These are phyloP conservation scores for Colletotrichum cuscutae DNA, from an alignment of 2,329 filamentous ascomycete genomes.

Conservation along the genomic window DNA sequence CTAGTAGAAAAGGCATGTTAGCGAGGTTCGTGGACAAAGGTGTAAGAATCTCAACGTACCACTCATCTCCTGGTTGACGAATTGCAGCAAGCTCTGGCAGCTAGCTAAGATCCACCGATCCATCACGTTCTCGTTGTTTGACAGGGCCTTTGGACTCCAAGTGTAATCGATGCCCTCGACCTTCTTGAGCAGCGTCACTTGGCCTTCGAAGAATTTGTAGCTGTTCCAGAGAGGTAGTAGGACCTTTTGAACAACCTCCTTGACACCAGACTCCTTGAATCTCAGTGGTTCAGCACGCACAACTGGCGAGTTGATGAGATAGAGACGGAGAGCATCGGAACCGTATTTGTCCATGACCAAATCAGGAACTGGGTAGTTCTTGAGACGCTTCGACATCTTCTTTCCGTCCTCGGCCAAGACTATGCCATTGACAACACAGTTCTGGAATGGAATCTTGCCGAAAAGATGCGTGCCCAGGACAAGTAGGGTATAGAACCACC, in stretches of 20 bases:
- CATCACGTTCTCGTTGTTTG: conserved; percentile 89
- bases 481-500: conserved; percentile 95
- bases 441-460: conserved; percentile 87
- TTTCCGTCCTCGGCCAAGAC: conserved; percentile 95
- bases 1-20: conserved; percentile 44
- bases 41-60: conserved; percentile 56
- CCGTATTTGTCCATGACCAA: conserved; percentile 89
- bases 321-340: conserved; percentile 91
- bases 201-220: conserved; percentile 95
- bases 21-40: background rate
- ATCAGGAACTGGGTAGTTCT: conserved; percentile 92
- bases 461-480: conserved; percentile 91
- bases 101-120: conserved; percentile 95
- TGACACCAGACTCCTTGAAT: conserved; percentile 93
- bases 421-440: conserved; percentile 96
- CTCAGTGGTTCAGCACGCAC: conserved; percentile 90
- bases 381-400: conserved; percentile 98
- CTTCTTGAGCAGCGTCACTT: conserved; percentile 89
- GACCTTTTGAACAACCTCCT: conserved; percentile 94
- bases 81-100: conserved; percentile 89
- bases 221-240: conserved; percentile 94
- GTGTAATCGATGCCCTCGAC: conserved; percentile 79
- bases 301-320: conserved; percentile 96
- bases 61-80: conserved; percentile 92
- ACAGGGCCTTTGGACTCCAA: conserved; percentile 81